Base-by-base conservation (phyloP, 805 yeast species). In the Metschnikowia lochheadii region DNA sequence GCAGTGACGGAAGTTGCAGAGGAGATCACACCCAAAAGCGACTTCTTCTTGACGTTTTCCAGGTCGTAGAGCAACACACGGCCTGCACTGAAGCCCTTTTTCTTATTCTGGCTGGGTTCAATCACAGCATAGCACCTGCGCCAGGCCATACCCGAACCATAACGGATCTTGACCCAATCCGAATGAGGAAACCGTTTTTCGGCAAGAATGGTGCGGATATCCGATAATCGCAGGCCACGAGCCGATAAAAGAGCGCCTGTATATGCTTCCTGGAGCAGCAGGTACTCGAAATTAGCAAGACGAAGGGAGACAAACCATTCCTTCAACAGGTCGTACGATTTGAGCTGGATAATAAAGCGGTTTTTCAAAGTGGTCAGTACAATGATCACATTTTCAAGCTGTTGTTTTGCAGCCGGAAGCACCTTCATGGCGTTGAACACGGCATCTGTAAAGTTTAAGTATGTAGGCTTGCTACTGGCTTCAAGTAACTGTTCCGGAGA, bases 121-220 rank as follows among this genome's bases (percentile, higher is more conserved):
- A 92, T 80, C 10, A 91, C 96, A 2, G 96, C 92, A 72, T 81
- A 94, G 63, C 97, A 92, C 52, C 96, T 79, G 63, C 85, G 87
- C 97, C 97, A 94, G 1, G 97, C 96, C 96, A 89, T 89, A 21
- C 99, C 99, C 8, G 94, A 81, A 17, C 99, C 98, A 67, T 92
- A 94, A 56, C 98, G 77, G 15, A 94, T 96, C 64, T 90, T 80
- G 40, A 87, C 90, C 97, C 97, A 92, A 61, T 91, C 97, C 66
- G 89, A 96, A 63, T 89, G 94, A 52, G 81, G 82, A 64, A 83
- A 87, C 62, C 92, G 85, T 17, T 94, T 85, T 56, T 87, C 96
- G 0, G 96, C 85, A 51, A 94, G 75, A 41, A 94, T 76, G 14
- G 92, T 86, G 53, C 87, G 80, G 54, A 94, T 90, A 63, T 95